Evolutionary conservation across 2,329 filamentous ascomycete species (phyloP), one percentile per base, ranked within the genome.

Genomic region (Macrophomina pseudophaseolina): DNA sequence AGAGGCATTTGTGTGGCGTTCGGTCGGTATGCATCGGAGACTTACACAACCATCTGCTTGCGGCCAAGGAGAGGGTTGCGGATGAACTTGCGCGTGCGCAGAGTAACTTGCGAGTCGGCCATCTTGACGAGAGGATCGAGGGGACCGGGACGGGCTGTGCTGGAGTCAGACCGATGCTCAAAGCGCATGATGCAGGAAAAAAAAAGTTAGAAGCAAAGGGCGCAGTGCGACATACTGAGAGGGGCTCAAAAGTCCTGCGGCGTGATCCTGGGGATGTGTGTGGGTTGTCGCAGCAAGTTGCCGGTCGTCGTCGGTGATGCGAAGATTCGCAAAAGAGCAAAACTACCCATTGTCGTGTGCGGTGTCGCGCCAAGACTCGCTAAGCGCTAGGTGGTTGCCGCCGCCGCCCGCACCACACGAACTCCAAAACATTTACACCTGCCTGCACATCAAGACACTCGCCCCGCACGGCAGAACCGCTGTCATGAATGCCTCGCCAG

Each of bases 31-130:
- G 56, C 54, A 46, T 70, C 58, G 58, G 58, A 77, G 44, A 70
- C 77, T 79, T 93, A 97, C 94, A 97, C 92, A 86, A 97, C 94
- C 93, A 98, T 97, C 91, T 98, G 94, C 90, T 97, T 97, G 84
- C 94, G 92, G 83, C 91, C 93, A 82, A 99, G 91, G 81, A 99
- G 93, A 84, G 95, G 92, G 90, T 99, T 99, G 88, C 94, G 93
- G 87, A 98, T 96, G 92, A 99, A 99, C 89, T 98, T 98, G 92
- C 95, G 94, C 85, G 95, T 99, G 87, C 95, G 82, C 80, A 85
- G 76, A 72, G 83, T 85, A 73, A 85, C 82, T 78, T 84, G 82
- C 72, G 80, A 80, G 85, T 94, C 91, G 85, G 94, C 91, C 94
- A 97, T 97, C 84, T 85, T 96, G 78, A 64, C 51, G 53, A 54